Evolutionary conservation across 345 rosid genomes (phyloP).

Genomic region (Brassica rapa): DNA sequence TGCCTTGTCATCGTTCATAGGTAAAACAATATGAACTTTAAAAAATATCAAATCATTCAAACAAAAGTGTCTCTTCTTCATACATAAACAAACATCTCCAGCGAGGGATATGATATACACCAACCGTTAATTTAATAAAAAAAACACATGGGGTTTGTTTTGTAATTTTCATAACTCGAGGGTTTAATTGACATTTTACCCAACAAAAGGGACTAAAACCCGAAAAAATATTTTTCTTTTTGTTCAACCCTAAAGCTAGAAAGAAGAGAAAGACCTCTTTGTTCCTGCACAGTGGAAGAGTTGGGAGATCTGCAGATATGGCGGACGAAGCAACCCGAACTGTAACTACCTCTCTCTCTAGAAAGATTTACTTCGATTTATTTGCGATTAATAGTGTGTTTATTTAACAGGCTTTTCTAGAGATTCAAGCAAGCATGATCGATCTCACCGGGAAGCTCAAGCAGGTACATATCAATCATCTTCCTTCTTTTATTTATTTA

Average conservation of each 20-base stretch:
- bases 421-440: slow-evolving; percentile 63
- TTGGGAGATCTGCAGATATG: slow-evolving; percentile 30
- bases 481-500: no score
- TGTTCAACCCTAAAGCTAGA: slow-evolving; percentile 25
- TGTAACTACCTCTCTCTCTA: slow-evolving; percentile 10
- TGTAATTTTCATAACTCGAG: not conserved
- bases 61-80: no score
- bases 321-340: slow-evolving; percentile 43
- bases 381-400: not conserved
- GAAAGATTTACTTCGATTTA: not conserved
- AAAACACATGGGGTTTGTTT: not conserved
- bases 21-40: no score
- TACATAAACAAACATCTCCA: no score
- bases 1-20: no score
- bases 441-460: slow-evolving; percentile 55
- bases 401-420: slow-evolving; percentile 48
- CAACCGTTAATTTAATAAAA: not conserved
- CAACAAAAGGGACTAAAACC: not conserved
- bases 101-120: not conserved
- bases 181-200: not conserved
- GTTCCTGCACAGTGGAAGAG: not conserved
- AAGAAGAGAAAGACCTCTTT: not conserved
- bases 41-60: no score
- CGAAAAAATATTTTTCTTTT: not conserved
- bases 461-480: slow-evolving; percentile 42